phyloP scores from a whole-genome alignment of 2,329 filamentous ascomycete genomes.

The Gremmenia infestans region DNA sequence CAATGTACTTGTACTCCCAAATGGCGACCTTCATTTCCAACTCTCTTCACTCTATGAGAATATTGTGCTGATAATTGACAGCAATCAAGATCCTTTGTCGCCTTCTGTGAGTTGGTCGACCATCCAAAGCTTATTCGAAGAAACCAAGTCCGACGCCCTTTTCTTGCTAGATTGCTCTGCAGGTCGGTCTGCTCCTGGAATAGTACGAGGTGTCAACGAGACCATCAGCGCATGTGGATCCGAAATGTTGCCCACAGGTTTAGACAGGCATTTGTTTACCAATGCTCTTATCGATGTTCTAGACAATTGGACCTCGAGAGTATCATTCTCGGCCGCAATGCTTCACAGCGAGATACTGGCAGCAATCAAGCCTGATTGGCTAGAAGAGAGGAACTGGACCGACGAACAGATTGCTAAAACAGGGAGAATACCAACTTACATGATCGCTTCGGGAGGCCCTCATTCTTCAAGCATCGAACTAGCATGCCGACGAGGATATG shows the following conservation, averaged over 20 bases:
- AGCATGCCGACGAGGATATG: constrained; percentile 1
- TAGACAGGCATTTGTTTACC: constrained; percentile 16
- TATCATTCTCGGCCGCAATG: constrained; percentile 20
- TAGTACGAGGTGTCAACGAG: constrained; percentile 9
- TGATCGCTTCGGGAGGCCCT: constrained; percentile 2
- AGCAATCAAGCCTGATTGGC: constrained; percentile 3
- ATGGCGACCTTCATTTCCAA: neutral
- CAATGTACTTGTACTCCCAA: neutral
- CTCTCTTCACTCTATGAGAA: neutral
- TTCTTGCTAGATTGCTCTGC: constrained; percentile 12
- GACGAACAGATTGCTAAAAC: constrained; percentile 2
- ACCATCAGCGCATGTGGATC: constrained; percentile 18
- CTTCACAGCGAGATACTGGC: constrained; percentile 20
- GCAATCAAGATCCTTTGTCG: constrained; percentile 5
- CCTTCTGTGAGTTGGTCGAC: constrained; percentile 6
- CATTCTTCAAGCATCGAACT: constrained; percentile 7
- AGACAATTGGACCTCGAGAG: constrained; percentile 16
- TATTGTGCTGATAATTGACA: neutral
- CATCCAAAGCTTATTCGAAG: constrained; percentile 7
- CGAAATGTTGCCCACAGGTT: constrained; percentile 12
- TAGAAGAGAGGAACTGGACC: constrained; percentile 3
- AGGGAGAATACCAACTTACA: constrained; percentile 8
- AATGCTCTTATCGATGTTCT: constrained; percentile 19
- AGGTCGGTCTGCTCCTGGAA: neutral
- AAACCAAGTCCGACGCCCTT: constrained; percentile 7